These are phyloP conservation scores for Albugo candida DNA, from an alignment of 352 stramenopile species.

Conservation along the genomic window DNA sequence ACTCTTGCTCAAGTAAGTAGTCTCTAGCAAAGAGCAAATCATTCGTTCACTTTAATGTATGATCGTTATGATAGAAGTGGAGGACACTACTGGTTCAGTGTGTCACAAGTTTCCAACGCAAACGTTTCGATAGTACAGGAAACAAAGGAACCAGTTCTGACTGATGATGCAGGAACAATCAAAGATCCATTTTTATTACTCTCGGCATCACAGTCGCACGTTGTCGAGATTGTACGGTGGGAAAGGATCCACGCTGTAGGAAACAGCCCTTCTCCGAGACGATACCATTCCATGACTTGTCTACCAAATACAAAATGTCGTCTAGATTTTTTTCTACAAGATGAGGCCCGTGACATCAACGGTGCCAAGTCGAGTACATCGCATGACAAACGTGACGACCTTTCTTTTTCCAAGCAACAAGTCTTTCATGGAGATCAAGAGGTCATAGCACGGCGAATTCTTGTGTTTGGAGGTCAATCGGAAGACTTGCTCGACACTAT, in stretches of 20 bases:
- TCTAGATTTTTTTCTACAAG: conserved; percentile 7
- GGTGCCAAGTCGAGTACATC: background rate
- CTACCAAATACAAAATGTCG: conserved; percentile 15
- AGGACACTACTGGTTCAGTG: conserved; percentile 59
- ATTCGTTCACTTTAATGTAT: background rate
- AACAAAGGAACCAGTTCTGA: background rate
- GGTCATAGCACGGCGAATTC: conserved; percentile 19
- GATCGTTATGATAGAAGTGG: conserved; percentile 17
- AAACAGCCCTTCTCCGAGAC: conserved; percentile 22
- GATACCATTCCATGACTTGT: conserved; percentile 46
- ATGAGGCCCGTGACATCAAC: background rate
- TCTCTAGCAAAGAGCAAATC: background rate
- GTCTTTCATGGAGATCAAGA: background rate
- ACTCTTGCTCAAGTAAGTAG: conserved; percentile 24
- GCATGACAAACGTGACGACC: background rate
- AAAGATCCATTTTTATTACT: background rate
- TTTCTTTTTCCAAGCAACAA: background rate
- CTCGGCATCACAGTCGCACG: conserved; percentile 1
- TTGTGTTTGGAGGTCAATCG: conserved; percentile 49
- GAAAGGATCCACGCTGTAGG: conserved; percentile 27
- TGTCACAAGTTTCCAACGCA: conserved; percentile 19
- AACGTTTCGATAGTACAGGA: conserved; percentile 8
- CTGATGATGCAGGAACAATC: background rate
- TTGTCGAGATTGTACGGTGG: conserved; percentile 30
- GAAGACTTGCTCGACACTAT: conserved; percentile 46